Base-by-base conservation (phyloP, 1,284 basidiomycete species). In the Peniophora sp. region DNA sequence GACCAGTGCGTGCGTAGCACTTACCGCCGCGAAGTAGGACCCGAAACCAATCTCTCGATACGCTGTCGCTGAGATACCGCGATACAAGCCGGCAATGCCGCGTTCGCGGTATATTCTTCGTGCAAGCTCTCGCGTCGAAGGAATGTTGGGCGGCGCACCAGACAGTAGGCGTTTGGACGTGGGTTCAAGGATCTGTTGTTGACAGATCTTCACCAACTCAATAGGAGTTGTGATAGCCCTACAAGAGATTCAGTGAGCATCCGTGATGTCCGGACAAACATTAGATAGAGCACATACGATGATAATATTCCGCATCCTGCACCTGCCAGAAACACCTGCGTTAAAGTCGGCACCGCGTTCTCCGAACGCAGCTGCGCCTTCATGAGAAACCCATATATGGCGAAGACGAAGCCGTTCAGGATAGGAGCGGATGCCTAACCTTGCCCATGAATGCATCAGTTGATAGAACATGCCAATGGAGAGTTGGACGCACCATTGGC, bases 41-140 rank as follows among this genome's bases (percentile, higher is more conserved):
- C 91, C 91, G 60, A 89, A 93, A 1, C 86, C 88, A 16, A 75
- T 70, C 63, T 94, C 91, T 50, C 91, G 72, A 41, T 89, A 62
- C 1, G 81, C 80, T 0, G 92, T 93, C 0, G 81, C 76, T 3
- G 75, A 70, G 49, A 88, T 69, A 0, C 91, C 91, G 5, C 90
- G 79, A 63, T 89, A 94, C n/a, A 93, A 66, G 0, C 86, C 89
- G 35, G 68, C 63, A 5, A 89, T 24, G 0, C 89, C 88, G 43
- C 75, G 70, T 23, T 70, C 65, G 23, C 68, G 69, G 49, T 83
- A 64, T 36, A 93, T 79, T 49, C 74, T 66, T 39, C 66, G 61
- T 2, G 79, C 73, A 25, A 91, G 75, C 34, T 70, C 66, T 22
- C 72, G 63, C 0, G 79, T 69, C 53, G 79, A 69, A 54, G 69